These are phyloP conservation scores for Omphalotus guepiniiformis DNA, from an alignment of 768 basidiomycete species.

Conservation along the genomic window DNA sequence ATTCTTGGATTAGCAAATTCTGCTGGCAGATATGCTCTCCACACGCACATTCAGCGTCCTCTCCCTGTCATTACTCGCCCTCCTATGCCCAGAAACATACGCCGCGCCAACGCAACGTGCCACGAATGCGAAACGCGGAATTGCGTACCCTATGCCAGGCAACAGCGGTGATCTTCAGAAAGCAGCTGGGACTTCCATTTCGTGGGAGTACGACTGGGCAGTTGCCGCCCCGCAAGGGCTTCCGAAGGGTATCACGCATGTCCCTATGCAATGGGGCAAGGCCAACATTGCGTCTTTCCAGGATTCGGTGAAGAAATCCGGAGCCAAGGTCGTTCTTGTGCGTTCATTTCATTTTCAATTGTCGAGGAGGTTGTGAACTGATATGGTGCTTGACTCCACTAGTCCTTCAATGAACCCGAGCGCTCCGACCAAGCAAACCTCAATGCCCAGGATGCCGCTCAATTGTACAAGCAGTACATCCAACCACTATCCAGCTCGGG, in stretches of 20 bases:
- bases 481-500: conserved; percentile 28
- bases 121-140: conserved; percentile 4
- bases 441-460: conserved; percentile 24
- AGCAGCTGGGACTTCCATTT: conserved; percentile 1
- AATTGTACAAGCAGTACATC: conserved; percentile 32
- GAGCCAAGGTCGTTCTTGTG: conserved; percentile 2
- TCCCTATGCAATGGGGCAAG: conserved; percentile 8
- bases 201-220: conserved; percentile 5
- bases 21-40: too few species aligned
- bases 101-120: neutral
- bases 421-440: conserved; percentile 29
- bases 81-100: too few species aligned
- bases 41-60: too few species aligned
- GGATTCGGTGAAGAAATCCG: neutral
- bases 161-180: neutral
- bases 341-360: neutral
- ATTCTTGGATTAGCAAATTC: too few species aligned
- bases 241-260: neutral
- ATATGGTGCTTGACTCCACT: too few species aligned
- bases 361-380: too few species aligned
- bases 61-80: too few species aligned
- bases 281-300: neutral
- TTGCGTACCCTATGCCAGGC: neutral
- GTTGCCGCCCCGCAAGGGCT: neutral
- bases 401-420: conserved; percentile 37